Conservation (phyloP, 768 basidiomycete genomes). For the Cystofilobasidium macerans region DNA sequence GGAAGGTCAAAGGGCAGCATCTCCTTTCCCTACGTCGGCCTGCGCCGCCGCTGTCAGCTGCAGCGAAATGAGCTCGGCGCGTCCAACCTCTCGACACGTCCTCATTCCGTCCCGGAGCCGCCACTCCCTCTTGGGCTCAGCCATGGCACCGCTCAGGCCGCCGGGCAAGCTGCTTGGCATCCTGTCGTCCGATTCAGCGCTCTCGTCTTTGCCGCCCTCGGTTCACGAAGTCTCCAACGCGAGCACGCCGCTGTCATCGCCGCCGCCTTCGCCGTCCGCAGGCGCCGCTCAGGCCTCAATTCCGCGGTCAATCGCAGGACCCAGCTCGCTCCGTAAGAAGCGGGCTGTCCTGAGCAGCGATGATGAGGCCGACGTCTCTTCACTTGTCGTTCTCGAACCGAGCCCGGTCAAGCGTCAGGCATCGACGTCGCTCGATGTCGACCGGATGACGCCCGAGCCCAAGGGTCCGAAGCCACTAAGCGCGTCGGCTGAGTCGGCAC, state of each 20-base stretch:
- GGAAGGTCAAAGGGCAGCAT: no score
- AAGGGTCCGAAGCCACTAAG: not conserved
- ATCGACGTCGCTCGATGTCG: not conserved
- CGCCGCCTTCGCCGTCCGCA: no score
- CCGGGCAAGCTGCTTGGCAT: not conserved
- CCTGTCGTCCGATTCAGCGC: no score
- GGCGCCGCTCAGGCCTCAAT: not conserved
- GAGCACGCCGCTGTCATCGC: no score
- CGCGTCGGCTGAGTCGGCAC: not conserved
- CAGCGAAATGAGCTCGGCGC: no score
- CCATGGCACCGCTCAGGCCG: not conserved
- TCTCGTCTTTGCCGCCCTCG: no score
- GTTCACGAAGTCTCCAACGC: no score
- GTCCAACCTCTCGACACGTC: no score
- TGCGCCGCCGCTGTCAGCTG: no score
- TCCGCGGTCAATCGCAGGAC: not conserved
- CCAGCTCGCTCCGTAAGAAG: not conserved
- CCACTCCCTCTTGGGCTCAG: not conserved
- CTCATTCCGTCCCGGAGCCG: no score
- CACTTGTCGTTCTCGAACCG: not conserved
- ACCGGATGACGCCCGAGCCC: not conserved
- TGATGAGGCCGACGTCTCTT: not conserved
- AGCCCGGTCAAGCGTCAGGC: no score
- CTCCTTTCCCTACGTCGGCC: no score
- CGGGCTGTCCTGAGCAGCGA: not conserved